phyloP scores from a whole-genome alignment of 768 basidiomycete species.

The Galerina sulciceps region DNA sequence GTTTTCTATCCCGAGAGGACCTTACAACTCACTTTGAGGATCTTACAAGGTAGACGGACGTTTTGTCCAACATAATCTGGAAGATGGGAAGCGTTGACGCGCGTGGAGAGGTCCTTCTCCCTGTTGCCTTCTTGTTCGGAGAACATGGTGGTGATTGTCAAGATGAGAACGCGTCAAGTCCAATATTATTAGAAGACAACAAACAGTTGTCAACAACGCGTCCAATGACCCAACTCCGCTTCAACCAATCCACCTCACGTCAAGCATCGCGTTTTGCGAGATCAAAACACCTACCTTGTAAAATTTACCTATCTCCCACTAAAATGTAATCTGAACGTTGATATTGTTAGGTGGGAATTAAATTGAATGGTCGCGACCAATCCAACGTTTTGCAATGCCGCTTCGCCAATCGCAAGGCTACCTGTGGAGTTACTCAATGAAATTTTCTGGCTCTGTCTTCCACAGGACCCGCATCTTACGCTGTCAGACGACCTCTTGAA shows the following conservation, averaged over 20 bases:
- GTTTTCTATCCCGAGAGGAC: not conserved
- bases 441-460: not conserved
- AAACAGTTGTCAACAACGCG: conserved; percentile 21
- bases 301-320: too few species aligned
- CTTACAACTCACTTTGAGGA: conserved; percentile 33
- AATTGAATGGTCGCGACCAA: too few species aligned
- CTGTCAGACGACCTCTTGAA: not conserved
- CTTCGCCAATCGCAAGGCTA: not conserved
- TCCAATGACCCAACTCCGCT: not conserved
- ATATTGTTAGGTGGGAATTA: too few species aligned
- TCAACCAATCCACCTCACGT: not conserved
- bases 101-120: conserved; percentile 38
- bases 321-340: too few species aligned
- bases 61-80: conserved; percentile 53
- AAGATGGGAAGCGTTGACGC: conserved; percentile 68
- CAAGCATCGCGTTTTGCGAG: too few species aligned
- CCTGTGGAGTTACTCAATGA: not conserved
- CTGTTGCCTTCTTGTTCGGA: conserved; percentile 10
- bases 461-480: not conserved
- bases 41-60: conserved; percentile 66
- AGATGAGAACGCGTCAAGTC: conserved; percentile 9
- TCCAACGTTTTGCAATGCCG: not conserved
- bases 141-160: conserved; percentile 18
- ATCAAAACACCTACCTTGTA: too few species aligned
- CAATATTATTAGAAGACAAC: not conserved